Base-by-base conservation (phyloP, 768 basidiomycete genomes). In the Russula olivacea region DNA sequence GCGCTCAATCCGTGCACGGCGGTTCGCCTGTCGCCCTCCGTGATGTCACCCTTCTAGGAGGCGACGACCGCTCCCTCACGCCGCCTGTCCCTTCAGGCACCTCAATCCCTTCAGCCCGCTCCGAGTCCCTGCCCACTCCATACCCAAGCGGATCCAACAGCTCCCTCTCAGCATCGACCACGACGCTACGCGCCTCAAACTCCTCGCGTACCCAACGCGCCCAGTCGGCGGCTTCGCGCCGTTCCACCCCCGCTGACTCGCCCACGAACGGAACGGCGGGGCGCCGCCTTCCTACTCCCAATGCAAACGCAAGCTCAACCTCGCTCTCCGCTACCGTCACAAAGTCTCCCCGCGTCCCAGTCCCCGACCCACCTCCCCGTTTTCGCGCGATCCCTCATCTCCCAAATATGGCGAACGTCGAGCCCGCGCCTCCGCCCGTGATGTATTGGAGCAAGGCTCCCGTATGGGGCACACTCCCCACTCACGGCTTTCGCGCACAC, bases 391-490 rank as follows among this genome's bases (percentile, higher is more conserved):
- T 74, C 6, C 88, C 89, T 2, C 81, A 80, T 23, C 71, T 90
- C 12, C 85, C 86, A 1, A 81, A 88, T 67, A 81, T 79, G 56
- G 80, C 81, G 69, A 80, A 87, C 47, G 82, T 77, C 6, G 78
- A 81, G 55, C 76, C 76, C 38, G 85, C 83, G 0, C 85, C 91
- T 1, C 82, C 88, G 55, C 89, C 90, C 0, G 76, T 80, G 41
- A 90, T 92, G 86, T 86, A 93, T 72, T 93, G 91, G 91, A 88
- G 87, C 70, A 80, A 81, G 58, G 91, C 91, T 0, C 89, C 91
- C 0, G 87, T 89, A 21, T 88, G 86, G 72, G 91, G 91, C 0
- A 60, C 75, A 0, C 66, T 90, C 36, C 89, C 91, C 2, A 81
- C 77, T 68, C 80, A 83, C 57, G 82, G 81, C 11, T 83, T 94